Conservation (phyloP, 129 eudicot species). For the Glebionis coronaria region DNA sequence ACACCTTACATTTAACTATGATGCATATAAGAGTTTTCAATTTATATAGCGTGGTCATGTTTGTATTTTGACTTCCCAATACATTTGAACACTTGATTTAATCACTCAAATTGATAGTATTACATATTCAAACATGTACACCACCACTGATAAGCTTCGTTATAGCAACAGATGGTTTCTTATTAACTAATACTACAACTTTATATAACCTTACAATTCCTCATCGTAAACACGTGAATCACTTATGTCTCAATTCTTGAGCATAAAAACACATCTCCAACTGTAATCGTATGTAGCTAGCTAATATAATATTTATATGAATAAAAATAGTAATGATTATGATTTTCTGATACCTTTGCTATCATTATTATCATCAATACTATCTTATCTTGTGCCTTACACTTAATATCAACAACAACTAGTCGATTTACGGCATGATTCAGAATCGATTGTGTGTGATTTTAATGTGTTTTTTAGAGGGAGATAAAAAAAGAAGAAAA, state of each 20-base stretch:
- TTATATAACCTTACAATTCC: too few relatives aligned
- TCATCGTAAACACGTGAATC: not conserved
- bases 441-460: too few relatives aligned
- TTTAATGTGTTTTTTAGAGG: too few relatives aligned
- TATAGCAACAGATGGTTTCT: constrained; percentile 4
- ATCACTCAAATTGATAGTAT: not conserved
- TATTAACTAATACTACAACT: not conserved
- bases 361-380: constrained; percentile 37
- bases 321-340: not conserved
- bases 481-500: too few relatives aligned
- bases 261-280: too few relatives aligned
- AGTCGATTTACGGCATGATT: too few relatives aligned
- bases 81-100: not conserved
- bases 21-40: not conserved
- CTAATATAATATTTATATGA: not conserved
- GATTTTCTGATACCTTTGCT: constrained; percentile 69
- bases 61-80: not conserved
- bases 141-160: not conserved
- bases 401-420: constrained; percentile 37
- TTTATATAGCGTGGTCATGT: constrained; percentile 5
- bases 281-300: not conserved
- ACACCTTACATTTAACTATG: not conserved
- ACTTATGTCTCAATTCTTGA: constrained; percentile 12
- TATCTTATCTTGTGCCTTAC: constrained; percentile 50
- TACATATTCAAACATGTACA: not conserved